A percentile compares a stretch with the other conserved stretches of the same genome.
phyloP scores from a whole-genome alignment of 2,329 filamentous ascomycete genomes.

The Hypoxylon rubiginosum region DNA sequence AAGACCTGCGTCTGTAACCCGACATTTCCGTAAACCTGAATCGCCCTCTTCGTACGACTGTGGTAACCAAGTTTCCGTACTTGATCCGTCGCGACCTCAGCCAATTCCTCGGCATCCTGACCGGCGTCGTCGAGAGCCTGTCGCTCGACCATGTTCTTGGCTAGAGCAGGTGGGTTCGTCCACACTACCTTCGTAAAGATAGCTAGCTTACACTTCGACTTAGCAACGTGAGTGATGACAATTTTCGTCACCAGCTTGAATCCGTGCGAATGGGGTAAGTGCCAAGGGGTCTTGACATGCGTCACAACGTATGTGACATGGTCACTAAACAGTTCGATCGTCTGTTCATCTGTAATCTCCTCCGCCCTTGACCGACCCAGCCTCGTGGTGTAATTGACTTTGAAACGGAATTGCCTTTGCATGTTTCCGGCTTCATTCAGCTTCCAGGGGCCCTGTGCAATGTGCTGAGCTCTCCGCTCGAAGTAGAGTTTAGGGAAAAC shows the following conservation, averaged over 20 bases:
- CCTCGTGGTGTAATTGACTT: conserved; percentile 75
- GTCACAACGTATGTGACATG: conserved; percentile 77
- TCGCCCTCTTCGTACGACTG: conserved; percentile 80
- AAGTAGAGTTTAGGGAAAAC: conserved; percentile 93
- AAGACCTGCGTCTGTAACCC: conserved; percentile 76
- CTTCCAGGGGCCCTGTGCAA: conserved; percentile 89
- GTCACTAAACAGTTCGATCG: conserved; percentile 85
- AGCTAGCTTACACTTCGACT: conserved; percentile 91
- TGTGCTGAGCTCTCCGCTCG: conserved; percentile 81
- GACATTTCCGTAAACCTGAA: conserved; percentile 82
- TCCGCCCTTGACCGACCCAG: conserved; percentile 72
- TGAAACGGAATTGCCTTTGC: conserved; percentile 84
- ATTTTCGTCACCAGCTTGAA: conserved; percentile 91
- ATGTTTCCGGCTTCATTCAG: conserved; percentile 77
- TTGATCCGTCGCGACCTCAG: conserved; percentile 82
- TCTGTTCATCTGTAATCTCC: conserved; percentile 83
- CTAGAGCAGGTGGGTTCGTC: conserved; percentile 75
- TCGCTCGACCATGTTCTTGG: conserved; percentile 72
- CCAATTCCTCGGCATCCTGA: conserved; percentile 79
- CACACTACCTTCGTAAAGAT: conserved; percentile 92
- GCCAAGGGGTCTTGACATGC: conserved; percentile 78
- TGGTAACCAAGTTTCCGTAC: conserved; percentile 80
- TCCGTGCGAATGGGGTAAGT: conserved; percentile 82
- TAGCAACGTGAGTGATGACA: conserved; percentile 92
- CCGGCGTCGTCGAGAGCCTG: conserved; percentile 82